These are phyloP conservation scores for Paraleonurus japonicus DNA, from an alignment of 257 asterid genomes.

Conservation along the genomic window DNA sequence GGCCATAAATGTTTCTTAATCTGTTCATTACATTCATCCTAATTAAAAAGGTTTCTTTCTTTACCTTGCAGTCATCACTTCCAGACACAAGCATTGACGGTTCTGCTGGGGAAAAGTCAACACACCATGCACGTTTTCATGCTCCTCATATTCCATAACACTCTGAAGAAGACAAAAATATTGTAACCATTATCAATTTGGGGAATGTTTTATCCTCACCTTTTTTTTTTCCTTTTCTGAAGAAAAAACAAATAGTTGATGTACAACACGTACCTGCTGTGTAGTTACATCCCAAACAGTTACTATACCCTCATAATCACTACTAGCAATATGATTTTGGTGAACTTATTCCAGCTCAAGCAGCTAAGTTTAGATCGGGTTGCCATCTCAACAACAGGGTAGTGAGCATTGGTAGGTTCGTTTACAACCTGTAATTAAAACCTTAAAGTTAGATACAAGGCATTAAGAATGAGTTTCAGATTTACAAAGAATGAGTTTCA, in stretches of 20 bases:
- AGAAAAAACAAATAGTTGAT: background rate
- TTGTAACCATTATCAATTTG: background rate
- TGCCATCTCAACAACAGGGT: conserved; percentile 72
- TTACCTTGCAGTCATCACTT: conserved; percentile 80
- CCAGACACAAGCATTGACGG: conserved; percentile 90
- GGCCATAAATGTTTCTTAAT: background rate
- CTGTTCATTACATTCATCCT: background rate
- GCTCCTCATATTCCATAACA: conserved; percentile 84
- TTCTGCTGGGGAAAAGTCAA: conserved; percentile 68
- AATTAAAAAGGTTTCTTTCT: background rate
- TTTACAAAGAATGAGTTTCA: background rate
- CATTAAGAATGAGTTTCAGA: background rate
- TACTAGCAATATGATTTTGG: conserved; percentile 67
- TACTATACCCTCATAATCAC: conserved; percentile 82
- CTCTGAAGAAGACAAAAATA: conserved; percentile 41
- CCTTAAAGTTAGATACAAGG: background rate
- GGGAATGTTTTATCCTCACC: too few species aligned
- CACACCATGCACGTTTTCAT: conserved; percentile 87
- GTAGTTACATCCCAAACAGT: conserved; percentile 81
- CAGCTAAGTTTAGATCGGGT: conserved; percentile 80
- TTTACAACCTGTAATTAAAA: conserved; percentile 54
- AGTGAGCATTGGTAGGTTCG: conserved; percentile 62
- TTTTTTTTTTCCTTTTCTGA: background rate
- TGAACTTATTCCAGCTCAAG: conserved; percentile 82
- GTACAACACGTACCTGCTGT: conserved; percentile 50